A percentile compares a stretch with the other conserved stretches of the same genome.
Conservation (phyloP, 129 eudicot species). For the Lonicera japonica region DNA sequence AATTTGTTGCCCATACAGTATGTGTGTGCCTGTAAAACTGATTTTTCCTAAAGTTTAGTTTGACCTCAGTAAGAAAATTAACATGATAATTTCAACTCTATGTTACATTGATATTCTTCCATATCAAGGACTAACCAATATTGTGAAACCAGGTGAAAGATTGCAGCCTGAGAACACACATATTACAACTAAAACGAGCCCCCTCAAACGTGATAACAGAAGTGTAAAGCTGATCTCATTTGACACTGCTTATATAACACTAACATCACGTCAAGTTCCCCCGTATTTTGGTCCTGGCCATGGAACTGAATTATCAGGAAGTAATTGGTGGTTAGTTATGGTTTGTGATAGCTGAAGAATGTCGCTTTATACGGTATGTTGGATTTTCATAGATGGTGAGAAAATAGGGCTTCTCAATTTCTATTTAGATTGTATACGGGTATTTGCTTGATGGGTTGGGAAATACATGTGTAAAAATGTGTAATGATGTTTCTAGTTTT, state of each 20-base stretch:
- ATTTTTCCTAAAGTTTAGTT: no score
- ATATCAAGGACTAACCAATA: not conserved
- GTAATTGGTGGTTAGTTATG: not conserved
- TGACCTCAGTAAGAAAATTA: no score
- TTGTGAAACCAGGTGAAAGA: constrained; percentile 54
- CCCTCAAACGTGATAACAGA: constrained; percentile 23
- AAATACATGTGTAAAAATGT: constrained; percentile 9
- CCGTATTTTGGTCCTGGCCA: not conserved
- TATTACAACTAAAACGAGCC: constrained; percentile 39
- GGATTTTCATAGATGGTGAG: constrained; percentile 17
- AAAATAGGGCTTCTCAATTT: not conserved
- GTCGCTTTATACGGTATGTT: not conserved
- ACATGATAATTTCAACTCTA: no score
- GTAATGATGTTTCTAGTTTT: constrained; percentile 3
- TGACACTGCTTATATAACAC: constrained; percentile 30
- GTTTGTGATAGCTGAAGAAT: constrained; percentile 2
- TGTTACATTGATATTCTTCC: not conserved
- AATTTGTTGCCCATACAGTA: not conserved
- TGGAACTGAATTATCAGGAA: not conserved
- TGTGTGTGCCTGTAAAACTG: not conserved
- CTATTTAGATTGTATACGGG: constrained; percentile 1
- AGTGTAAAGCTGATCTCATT: constrained; percentile 24
- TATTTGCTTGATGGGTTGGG: not conserved
- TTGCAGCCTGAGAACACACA: constrained; percentile 63
- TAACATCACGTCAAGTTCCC: constrained; percentile 14